phyloP scores from a whole-genome alignment of 768 basidiomycete genomes.

The Suillus sp. region DNA sequence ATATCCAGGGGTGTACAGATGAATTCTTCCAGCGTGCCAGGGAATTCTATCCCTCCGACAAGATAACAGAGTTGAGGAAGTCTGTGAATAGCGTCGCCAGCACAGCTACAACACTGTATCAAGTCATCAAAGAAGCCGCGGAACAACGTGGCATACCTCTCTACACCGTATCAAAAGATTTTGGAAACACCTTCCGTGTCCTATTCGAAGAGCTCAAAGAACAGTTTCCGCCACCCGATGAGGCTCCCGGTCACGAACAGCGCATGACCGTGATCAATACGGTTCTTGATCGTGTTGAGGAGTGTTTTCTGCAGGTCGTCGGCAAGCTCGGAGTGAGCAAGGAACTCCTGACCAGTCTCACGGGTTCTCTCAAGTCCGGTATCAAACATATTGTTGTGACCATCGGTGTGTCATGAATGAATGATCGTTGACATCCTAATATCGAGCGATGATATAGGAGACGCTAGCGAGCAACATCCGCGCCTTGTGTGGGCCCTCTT shows the following conservation, averaged over 20 bases:
- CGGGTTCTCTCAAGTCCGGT: constrained; percentile 27
- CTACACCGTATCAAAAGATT: constrained; percentile 22
- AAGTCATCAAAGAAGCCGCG: background rate
- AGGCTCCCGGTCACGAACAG: constrained; percentile 33
- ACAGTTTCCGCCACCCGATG: constrained; percentile 33
- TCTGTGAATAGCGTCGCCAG: background rate
- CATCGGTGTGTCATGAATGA: constrained; percentile 18
- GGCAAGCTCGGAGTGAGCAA: constrained; percentile 26
- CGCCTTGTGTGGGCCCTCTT: constrained; percentile 28
- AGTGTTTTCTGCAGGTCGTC: constrained; percentile 27
- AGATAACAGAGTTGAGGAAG: background rate
- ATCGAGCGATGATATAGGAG: constrained; percentile 27
- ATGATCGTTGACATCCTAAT: background rate
- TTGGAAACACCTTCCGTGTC: constrained; percentile 17
- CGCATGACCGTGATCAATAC: constrained; percentile 23
- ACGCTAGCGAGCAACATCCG: constrained; percentile 41
- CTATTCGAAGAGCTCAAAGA: constrained; percentile 28
- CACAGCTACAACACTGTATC: background rate
- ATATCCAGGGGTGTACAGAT: background rate
- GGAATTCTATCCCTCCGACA: background rate
- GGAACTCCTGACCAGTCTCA: constrained; percentile 22
- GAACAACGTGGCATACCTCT: constrained; percentile 11
- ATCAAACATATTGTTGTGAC: constrained; percentile 28
- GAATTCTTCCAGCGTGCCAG: background rate
- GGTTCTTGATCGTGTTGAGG: constrained; percentile 30